Evolutionary conservation across 371 early-diverging fungal genomes (phyloP), one percentile per base, ranked within the genome.

Genomic region (Mortierella sp.): DNA sequence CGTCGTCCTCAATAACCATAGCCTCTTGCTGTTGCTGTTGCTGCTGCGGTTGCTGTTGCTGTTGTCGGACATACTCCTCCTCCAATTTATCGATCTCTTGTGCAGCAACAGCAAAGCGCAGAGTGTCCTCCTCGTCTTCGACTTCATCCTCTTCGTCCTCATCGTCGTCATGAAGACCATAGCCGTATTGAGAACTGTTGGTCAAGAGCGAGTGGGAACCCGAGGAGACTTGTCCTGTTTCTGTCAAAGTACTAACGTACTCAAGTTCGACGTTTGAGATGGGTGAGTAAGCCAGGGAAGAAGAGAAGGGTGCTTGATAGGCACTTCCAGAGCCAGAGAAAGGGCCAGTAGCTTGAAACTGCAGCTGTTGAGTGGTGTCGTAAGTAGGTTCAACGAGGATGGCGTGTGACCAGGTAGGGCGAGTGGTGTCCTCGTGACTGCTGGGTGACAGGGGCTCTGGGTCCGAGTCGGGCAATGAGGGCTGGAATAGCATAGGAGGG

Each of bases 361-460:
- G 63, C 14, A 11, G 16, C 7, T 18, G 63, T 16, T 16, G 65
- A 65, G 65, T 65, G 38, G 65, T 38, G 35, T 41, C 38, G 35
- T 60, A 60, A 70, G 38, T n/a, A 44, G 46, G 71, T 71, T 71
- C 71, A 18, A 14, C 35, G 38, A 51, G 51, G 51, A 51, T 18
- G 48, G 29, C 71, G 29, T 71, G 48, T 71, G 71, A 71, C 71
- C 71, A 71, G n/a, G 16, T 5, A 16, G 10, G 65, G 65, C 4
- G 24, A 32, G 68, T 5, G 46, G 38, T 32, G 60, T 60, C 49
- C 72, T 72, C 72, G 72, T 72, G 63, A 58, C 75, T 60, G 60
- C 56, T 56, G 60, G 75, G 41, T 27, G 46, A 27, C 27, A 56
- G 2, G 29, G 72, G 46, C 38, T 27, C 58, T 14, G 21, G 43